phyloP scores from a whole-genome alignment of 1,139 yeast species.

The Taphrina communis region DNA sequence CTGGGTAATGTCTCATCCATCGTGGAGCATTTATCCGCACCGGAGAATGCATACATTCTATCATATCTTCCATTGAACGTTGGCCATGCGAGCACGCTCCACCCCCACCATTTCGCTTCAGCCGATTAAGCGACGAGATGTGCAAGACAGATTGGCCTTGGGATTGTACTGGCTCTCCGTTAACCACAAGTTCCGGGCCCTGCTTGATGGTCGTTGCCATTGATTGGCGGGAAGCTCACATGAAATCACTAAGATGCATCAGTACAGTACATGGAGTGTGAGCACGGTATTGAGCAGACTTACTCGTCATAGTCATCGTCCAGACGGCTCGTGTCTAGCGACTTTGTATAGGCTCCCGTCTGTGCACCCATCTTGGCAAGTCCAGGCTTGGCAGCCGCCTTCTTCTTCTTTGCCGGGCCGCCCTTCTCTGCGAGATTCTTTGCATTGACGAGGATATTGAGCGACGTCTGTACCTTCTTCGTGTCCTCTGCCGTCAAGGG shows the following conservation, averaged over 20 bases:
- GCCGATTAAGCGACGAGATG: too few species aligned
- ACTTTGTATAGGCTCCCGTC: constrained; percentile 53
- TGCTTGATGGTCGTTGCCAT: neutral
- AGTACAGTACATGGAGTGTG: neutral
- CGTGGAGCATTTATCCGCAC: too few species aligned
- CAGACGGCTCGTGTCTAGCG: constrained; percentile 32
- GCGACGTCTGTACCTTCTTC: constrained; percentile 83
- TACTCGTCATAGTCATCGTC: constrained; percentile 41
- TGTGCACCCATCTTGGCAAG: constrained; percentile 87
- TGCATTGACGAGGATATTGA: constrained; percentile 79
- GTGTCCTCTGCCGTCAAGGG: constrained; percentile 83
- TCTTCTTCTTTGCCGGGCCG: constrained; percentile 68
- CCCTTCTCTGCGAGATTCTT: constrained; percentile 56
- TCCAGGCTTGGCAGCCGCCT: constrained; percentile 93
- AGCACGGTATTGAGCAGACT: neutral
- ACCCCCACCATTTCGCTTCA: too few species aligned
- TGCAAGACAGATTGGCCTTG: too few species aligned
- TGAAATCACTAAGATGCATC: neutral
- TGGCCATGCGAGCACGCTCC: too few species aligned
- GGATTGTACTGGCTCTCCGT: too few species aligned
- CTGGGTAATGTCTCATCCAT: too few species aligned
- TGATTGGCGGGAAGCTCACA: neutral
- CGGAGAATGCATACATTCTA: too few species aligned
- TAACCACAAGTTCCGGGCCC: too few species aligned
- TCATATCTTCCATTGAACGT: too few species aligned